These are phyloP conservation scores for Wickerhamomyces bisporus DNA, from an alignment of 805 yeast species.

Conservation along the genomic window DNA sequence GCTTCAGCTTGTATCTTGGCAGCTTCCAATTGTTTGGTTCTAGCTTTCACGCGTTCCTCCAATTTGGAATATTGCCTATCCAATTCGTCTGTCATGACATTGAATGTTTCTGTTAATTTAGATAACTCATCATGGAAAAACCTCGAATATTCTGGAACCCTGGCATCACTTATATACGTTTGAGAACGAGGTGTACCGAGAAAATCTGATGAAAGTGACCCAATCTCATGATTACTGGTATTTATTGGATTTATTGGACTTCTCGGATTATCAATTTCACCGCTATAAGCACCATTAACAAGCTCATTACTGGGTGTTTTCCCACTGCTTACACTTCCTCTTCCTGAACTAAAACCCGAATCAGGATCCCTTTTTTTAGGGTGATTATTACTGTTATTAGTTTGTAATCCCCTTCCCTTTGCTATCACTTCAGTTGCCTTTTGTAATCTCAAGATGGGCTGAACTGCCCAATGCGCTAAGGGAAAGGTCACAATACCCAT, in stretches of 20 bases:
- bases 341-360: conserved; percentile 5
- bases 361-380: conserved; percentile 6
- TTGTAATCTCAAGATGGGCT: conserved; percentile 75
- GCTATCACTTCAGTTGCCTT: conserved; percentile 67
- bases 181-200: conserved; percentile 16
- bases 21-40: conserved; percentile 84
- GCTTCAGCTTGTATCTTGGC: conserved; percentile 87
- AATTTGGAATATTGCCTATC: conserved; percentile 77
- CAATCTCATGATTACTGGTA: conserved; percentile 9
- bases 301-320: background rate
- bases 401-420: conserved; percentile 35
- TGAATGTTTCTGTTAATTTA: conserved; percentile 83
- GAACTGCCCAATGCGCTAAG: conserved; percentile 75
- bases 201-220: conserved; percentile 11
- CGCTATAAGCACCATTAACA: background rate
- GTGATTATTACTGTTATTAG: conserved; percentile 1
- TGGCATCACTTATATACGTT: conserved; percentile 31
- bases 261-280: background rate
- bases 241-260: no score
- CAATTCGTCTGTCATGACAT: conserved; percentile 84
- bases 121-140: conserved; percentile 78
- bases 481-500: conserved; percentile 77
- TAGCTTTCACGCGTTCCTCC: conserved; percentile 80
- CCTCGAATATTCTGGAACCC: conserved; percentile 43
- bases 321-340: conserved; percentile 9